A percentile compares a stretch with the other conserved stretches of the same genome.
Evolutionary conservation across 768 basidiomycete species (phyloP).

Genomic region (Boletus coccyginus): DNA sequence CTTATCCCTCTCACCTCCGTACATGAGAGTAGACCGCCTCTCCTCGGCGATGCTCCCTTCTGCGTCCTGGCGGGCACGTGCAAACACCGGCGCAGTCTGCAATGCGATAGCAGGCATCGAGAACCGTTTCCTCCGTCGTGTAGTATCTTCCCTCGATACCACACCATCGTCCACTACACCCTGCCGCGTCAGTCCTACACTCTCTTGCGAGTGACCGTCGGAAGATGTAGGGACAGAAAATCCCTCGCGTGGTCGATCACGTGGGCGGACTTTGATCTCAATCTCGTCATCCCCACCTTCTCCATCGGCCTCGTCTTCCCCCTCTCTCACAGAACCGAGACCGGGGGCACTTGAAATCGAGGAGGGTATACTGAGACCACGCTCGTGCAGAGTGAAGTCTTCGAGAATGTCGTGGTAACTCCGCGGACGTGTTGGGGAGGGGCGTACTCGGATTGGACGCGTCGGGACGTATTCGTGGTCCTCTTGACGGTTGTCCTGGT

Average conservation of each 20-base stretch:
- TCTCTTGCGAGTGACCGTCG: constrained; percentile 6
- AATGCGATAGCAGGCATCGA: constrained; percentile 76
- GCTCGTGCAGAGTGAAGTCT: constrained; percentile 49
- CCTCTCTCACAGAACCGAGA: constrained; percentile 22
- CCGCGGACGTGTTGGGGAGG: constrained; percentile 43
- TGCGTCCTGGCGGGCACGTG: constrained; percentile 39
- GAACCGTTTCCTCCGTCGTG: constrained; percentile 63
- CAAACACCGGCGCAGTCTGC: constrained; percentile 69
- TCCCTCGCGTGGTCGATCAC: neutral
- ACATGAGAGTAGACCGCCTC: constrained; percentile 60
- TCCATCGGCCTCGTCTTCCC: constrained; percentile 13
- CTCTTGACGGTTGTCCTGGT: constrained; percentile 3
- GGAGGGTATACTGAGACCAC: constrained; percentile 27
- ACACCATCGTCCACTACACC: constrained; percentile 1
- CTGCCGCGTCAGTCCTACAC: neutral
- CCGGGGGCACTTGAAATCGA: constrained; percentile 30
- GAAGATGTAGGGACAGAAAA: neutral
- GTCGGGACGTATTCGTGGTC: constrained; percentile 5
- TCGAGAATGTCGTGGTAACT: constrained; percentile 69
- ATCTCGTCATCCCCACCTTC: neutral
- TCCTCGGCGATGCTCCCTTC: constrained; percentile 17
- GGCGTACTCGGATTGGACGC: constrained; percentile 31
- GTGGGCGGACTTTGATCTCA: constrained; percentile 1
- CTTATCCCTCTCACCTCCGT: constrained; percentile 38
- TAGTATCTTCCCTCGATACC: constrained; percentile 55